Percentiles rank a stretch among this genome's conserved stretches.
These are phyloP conservation scores for Vitis rupestris DNA, from an alignment of 164 flowering plant species.

Conservation along the genomic window DNA sequence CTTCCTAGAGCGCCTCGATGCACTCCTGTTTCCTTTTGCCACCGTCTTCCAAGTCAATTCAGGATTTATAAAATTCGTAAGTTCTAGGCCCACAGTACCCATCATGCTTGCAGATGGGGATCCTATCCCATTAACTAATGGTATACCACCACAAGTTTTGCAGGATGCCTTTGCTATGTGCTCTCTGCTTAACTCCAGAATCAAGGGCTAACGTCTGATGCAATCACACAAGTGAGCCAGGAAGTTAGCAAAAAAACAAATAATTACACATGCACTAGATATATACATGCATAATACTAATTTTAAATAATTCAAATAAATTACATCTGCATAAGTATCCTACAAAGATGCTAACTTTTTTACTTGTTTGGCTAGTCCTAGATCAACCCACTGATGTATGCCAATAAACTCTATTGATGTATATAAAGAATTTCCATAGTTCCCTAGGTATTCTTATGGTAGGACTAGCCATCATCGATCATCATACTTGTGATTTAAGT, in stretches of 20 bases:
- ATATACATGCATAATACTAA: background rate
- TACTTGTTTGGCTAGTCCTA: too few species aligned
- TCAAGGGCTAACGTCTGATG: background rate
- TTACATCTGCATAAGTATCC: background rate
- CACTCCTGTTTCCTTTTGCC: conserved; percentile 34
- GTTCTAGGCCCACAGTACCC: conserved; percentile 37
- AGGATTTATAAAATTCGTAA: conserved; percentile 31
- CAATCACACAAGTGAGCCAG: conserved; percentile 9
- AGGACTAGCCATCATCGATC: too few species aligned
- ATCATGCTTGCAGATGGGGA: conserved; percentile 26
- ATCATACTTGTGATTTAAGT: too few species aligned
- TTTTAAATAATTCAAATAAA: background rate
- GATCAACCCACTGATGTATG: too few species aligned
- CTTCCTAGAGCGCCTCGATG: conserved; percentile 37
- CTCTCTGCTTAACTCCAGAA: conserved; percentile 13
- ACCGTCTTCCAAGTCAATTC: conserved; percentile 45
- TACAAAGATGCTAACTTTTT: too few species aligned
- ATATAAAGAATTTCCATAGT: too few species aligned
- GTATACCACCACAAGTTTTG: conserved; percentile 12
- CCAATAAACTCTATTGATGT: too few species aligned
- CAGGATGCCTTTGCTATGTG: conserved; percentile 15
- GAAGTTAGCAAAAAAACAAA: background rate
- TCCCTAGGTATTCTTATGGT: too few species aligned
- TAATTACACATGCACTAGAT: background rate
- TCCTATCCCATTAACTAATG: conserved; percentile 37